A percentile compares a stretch with the other conserved stretches of the same genome.
Evolutionary conservation across 805 yeast species (phyloP).

Genomic region (Saturnispora gosingensis): DNA sequence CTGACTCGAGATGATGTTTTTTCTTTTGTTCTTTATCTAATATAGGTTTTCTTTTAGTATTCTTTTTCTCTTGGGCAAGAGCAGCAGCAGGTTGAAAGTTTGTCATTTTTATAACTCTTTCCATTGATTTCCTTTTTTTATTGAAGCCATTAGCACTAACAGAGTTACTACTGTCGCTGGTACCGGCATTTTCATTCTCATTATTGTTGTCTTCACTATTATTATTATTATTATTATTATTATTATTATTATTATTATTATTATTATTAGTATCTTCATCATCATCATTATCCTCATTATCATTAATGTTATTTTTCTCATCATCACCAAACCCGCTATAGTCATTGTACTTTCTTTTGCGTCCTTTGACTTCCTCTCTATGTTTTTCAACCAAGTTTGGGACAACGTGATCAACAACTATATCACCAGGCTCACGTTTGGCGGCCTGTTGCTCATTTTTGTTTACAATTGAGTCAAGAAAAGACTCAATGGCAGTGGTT

Average conservation of each 20-base stretch:
- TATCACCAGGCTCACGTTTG: neutral
- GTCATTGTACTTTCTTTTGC: neutral
- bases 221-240: no score
- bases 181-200: neutral
- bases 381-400: neutral
- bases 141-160: neutral
- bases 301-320: neutral
- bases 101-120: neutral
- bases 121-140: neutral
- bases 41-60: conserved; percentile 3
- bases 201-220: no score
- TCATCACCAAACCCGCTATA: neutral
- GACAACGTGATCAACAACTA: neutral
- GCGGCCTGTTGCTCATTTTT: conserved; percentile 11
- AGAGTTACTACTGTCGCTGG: no score
- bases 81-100: neutral
- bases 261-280: neutral
- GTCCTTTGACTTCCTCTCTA: neutral
- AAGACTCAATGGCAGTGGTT: conserved; percentile 27
- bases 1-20: conserved; percentile 30
- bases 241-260: no score
- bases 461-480: conserved; percentile 30
- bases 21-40: conserved; percentile 29
- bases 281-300: neutral
- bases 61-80: neutral